phyloP scores from a whole-genome alignment of 116 monocot genomes.

The Thalassia testudinum region DNA sequence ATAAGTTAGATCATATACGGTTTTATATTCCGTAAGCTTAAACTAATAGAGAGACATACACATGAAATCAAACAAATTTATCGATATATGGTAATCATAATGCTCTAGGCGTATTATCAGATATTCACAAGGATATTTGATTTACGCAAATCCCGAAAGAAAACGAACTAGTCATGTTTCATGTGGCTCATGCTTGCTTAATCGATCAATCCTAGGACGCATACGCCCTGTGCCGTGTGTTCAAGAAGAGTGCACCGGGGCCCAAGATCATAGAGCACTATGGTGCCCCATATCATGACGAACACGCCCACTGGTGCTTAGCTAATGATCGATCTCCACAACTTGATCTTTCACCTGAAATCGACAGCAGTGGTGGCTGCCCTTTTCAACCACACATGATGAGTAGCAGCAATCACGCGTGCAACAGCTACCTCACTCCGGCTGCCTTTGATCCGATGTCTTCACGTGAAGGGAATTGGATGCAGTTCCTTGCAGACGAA shows the following conservation, averaged over 20 bases:
- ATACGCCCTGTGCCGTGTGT: slow-evolving; percentile 72
- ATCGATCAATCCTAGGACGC: slow-evolving; percentile 22
- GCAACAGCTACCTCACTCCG: slow-evolving; percentile 4
- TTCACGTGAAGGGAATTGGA: slow-evolving; percentile 38
- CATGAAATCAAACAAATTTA: no score
- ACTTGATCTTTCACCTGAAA: slow-evolving; percentile 24
- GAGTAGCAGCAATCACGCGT: slow-evolving; percentile 3
- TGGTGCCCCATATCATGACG: slow-evolving; percentile 58
- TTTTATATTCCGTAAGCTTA: no score
- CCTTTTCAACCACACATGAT: slow-evolving; percentile 12
- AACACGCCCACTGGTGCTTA: slow-evolving; percentile 18
- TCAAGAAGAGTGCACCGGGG: slow-evolving; percentile 81
- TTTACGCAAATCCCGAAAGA: neutral
- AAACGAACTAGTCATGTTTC: neutral
- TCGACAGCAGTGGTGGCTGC: slow-evolving; percentile 16
- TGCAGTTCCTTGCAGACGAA: slow-evolving; percentile 51
- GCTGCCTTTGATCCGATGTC: slow-evolving; percentile 7
- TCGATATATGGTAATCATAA: no score
- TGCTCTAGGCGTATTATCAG: no score
- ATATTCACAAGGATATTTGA: no score
- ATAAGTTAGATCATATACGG: no score
- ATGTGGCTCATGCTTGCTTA: neutral
- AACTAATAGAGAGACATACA: no score
- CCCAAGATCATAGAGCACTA: slow-evolving; percentile 95
- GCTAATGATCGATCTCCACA: slow-evolving; percentile 25